Evolutionary conservation across 2,329 filamentous ascomycete genomes (phyloP).

Genomic region (Atkinsonella texensis): DNA sequence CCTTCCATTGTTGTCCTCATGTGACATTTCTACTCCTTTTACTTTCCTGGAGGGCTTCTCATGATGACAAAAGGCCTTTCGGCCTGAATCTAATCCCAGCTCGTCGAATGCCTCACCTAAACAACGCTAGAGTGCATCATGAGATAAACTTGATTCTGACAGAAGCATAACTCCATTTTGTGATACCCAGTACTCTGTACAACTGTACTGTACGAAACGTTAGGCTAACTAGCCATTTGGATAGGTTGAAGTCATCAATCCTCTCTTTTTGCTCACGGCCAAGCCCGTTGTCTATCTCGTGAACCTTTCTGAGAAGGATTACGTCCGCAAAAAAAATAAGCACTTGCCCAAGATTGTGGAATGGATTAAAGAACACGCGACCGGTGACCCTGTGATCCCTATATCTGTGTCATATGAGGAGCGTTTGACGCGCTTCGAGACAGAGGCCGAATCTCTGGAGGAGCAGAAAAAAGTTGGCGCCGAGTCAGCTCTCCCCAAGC

Average conservation of each 20-base stretch:
- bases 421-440: constrained; percentile 69
- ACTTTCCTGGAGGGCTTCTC: constrained; percentile 21
- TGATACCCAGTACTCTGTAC: constrained; percentile 3
- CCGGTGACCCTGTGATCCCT: constrained; percentile 82
- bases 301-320: constrained; percentile 95
- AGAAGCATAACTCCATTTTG: constrained; percentile 10
- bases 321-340: constrained; percentile 99
- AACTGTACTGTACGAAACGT: constrained; percentile 1
- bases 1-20: constrained; percentile 5
- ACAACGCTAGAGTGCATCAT: constrained; percentile 66
- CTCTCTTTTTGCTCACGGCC: constrained; percentile 84
- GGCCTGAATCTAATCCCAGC: constrained; percentile 98
- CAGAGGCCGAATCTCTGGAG: constrained; percentile 63
- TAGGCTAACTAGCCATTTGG: constrained; percentile 17
- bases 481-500: constrained; percentile 83
- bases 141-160: constrained; percentile 79
- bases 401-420: constrained; percentile 91
- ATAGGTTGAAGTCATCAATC: constrained; percentile 95
- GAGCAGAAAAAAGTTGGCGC: constrained; percentile 83
- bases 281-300: constrained; percentile 96
- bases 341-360: constrained; percentile 84
- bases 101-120: constrained; percentile 83
- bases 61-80: constrained; percentile 98
- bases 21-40: background rate
- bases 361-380: constrained; percentile 87